Base-by-base conservation (phyloP, 306 rosid genomes). In the Datisca glomerata region DNA sequence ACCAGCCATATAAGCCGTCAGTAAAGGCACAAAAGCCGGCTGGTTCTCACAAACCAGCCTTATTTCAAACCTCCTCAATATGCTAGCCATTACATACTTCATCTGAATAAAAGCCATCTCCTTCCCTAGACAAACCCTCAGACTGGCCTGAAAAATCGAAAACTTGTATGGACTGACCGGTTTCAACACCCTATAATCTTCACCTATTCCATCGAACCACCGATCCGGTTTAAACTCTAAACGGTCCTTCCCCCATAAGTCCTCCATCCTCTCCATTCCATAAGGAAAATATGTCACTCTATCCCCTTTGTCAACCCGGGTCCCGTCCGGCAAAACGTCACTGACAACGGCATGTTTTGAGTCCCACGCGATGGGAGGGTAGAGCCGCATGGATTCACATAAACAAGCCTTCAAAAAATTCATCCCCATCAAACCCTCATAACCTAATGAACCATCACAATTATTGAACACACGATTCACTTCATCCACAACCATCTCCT, bases 101-200 rank as follows among this genome's bases (percentile, higher is more conserved):
- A 85, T 85, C 56, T 85, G 85, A 37, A 74, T 62, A 25, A 80
- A 80, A 43, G 96, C 96, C 96, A 85, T 85, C 45, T 85, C 89
- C 44, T 61, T 85, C 24, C 96, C 96, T 5, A 85, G 69, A 22
- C 96, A 85, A n/a, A 85, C 74, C 32, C 96, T 77, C 0, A 85
- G 93, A 18, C 96, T 93, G 2, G 89, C 96, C 37, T 80, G 93
- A 60, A 85, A 85, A 29, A 78, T 74, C 1, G 93, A 75, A 27
- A 64, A 85, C 47, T 60, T 74, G 18, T 35, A 85, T 7, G 89
- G 74, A 23, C 67, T 72, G 8, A 85, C 75, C 5, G 18, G 3
- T 29, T 74, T 80, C 49, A 67, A 8, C 35, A 47, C 53, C 46
- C 51, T 18, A 0, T n/a, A n/a, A n/a, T n/a, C n/a, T n/a, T n/a